Percentiles rank a stretch among this genome's conserved stretches.
Conservation (phyloP, 2,329 filamentous ascomycete species). For the Calycina herbarum region DNA sequence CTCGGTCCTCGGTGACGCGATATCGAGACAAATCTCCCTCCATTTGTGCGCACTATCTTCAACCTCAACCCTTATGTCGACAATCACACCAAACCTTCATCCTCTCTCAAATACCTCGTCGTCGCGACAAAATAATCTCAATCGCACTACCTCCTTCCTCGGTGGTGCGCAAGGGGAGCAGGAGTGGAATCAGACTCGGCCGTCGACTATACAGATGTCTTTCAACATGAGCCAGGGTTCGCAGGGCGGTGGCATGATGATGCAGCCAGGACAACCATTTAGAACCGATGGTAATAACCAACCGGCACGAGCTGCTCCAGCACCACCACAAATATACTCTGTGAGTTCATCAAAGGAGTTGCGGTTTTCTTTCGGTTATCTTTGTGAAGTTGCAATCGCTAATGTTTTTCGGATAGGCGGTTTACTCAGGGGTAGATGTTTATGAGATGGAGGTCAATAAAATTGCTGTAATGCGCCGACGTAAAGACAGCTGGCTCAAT, state of each 20-base stretch:
- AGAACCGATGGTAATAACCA: constrained; percentile 33
- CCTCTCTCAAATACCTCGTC: constrained; percentile 33
- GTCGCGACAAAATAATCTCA: constrained; percentile 35
- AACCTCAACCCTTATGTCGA: constrained; percentile 16
- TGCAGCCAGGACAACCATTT: constrained; percentile 35
- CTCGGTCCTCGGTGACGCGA: constrained; percentile 2
- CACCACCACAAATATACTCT: constrained; percentile 62
- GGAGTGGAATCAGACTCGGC: constrained; percentile 19
- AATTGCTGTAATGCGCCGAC: constrained; percentile 91
- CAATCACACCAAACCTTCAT: constrained; percentile 30
- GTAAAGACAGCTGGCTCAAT: constrained; percentile 94
- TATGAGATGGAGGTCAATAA: constrained; percentile 98
- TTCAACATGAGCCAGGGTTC: constrained; percentile 39
- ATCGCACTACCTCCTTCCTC: constrained; percentile 24
- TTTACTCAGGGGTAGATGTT: constrained; percentile 93
- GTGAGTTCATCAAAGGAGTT: constrained; percentile 42
- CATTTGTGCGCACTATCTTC: not conserved
- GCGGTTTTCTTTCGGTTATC: too few relatives aligned
- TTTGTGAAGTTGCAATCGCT: constrained; percentile 9
- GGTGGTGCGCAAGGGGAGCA: constrained; percentile 29
- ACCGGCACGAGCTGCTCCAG: constrained; percentile 28
- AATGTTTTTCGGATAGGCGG: constrained; percentile 55
- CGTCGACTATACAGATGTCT: constrained; percentile 33
- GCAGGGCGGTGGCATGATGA: constrained; percentile 36
- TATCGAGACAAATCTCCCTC: constrained; percentile 3